These are phyloP conservation scores for Agaricales sp. DNA, from an alignment of 1,284 basidiomycete genomes.

Conservation along the genomic window DNA sequence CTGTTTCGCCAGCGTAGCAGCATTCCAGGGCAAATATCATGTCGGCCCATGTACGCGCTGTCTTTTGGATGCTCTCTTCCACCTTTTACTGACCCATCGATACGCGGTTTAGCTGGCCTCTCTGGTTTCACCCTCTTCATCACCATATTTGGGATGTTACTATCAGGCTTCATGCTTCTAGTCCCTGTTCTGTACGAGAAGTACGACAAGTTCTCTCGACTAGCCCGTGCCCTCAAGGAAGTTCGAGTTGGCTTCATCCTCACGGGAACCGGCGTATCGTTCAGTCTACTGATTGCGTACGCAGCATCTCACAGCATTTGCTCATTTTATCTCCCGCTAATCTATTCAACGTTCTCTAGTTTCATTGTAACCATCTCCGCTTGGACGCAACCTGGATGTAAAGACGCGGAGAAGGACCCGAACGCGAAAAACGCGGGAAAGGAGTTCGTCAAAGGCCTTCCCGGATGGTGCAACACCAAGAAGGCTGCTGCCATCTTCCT, in stretches of 20 bases:
- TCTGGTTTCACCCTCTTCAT: slow-evolving; percentile 80
- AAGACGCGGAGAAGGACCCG: slow-evolving; percentile 66
- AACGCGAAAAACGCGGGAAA: slow-evolving; percentile 55
- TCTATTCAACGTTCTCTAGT: slow-evolving; percentile 26
- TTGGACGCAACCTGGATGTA: slow-evolving; percentile 79
- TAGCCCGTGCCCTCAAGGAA: slow-evolving; percentile 74
- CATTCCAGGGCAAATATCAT: slow-evolving; percentile 75
- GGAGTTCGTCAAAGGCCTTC: slow-evolving; percentile 56
- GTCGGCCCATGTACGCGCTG: slow-evolving; percentile 71
- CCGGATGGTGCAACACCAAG: slow-evolving; percentile 82
- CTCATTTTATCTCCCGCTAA: slow-evolving; percentile 6
- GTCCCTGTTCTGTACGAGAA: slow-evolving; percentile 81
- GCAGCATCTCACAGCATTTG: slow-evolving; percentile 19
- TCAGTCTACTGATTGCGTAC: slow-evolving; percentile 67
- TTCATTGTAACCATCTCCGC: slow-evolving; percentile 68
- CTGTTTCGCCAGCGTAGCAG: slow-evolving; percentile 78
- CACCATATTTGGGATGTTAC: slow-evolving; percentile 56
- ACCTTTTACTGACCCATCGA: slow-evolving; percentile 9
- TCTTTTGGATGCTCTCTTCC: slow-evolving; percentile 5
- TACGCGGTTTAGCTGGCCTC: slow-evolving; percentile 56
- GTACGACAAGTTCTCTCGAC: slow-evolving; percentile 66
- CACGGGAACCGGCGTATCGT: slow-evolving; percentile 50
- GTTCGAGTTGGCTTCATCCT: slow-evolving; percentile 76
- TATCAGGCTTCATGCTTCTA: slow-evolving; percentile 61
- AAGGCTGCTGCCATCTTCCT: slow-evolving; percentile 82